Evolutionary conservation across 164 flowering plant species (phyloP).

Genomic region (Dillenia suffruticosa): DNA sequence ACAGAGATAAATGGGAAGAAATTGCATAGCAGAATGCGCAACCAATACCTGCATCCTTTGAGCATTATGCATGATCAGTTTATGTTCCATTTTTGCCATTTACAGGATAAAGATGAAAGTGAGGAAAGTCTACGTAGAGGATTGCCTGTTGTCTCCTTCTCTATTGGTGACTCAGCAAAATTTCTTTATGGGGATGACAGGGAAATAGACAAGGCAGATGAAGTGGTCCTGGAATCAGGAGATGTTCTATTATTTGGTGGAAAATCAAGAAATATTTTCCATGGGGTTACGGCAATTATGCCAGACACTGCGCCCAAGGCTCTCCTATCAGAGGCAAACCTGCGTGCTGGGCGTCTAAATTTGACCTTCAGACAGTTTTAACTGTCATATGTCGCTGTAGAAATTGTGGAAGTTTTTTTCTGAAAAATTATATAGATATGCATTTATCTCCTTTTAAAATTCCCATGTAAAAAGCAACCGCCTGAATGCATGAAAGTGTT

Average conservation of each 20-base stretch:
- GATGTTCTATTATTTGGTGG: slow-evolving; percentile 93
- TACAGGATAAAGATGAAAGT: slow-evolving; percentile 80
- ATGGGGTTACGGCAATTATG: slow-evolving; percentile 58
- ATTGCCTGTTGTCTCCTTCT: slow-evolving; percentile 88
- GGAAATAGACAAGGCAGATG: slow-evolving; percentile 45
- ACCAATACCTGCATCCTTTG: too few species aligned
- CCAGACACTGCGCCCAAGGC: slow-evolving; percentile 54
- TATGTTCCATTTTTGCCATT: not conserved
- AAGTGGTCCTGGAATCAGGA: slow-evolving; percentile 63
- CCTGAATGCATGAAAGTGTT: too few species aligned
- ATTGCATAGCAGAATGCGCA: too few species aligned
- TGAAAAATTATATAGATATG: too few species aligned
- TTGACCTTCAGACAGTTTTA: slow-evolving; percentile 75
- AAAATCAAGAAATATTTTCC: slow-evolving; percentile 63
- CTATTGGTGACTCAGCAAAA: slow-evolving; percentile 78
- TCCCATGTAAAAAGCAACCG: too few species aligned
- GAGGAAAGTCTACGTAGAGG: slow-evolving; percentile 39
- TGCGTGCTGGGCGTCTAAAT: slow-evolving; percentile 82
- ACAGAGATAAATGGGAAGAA: too few species aligned
- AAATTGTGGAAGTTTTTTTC: too few species aligned
- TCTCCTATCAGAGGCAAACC: slow-evolving; percentile 42
- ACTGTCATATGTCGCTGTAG: not conserved
- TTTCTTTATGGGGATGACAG: slow-evolving; percentile 60
- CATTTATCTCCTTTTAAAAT: too few species aligned
- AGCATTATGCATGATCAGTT: too few species aligned